Conservation (phyloP, 305 asterid genomes). For the Euphrasia arctica region DNA sequence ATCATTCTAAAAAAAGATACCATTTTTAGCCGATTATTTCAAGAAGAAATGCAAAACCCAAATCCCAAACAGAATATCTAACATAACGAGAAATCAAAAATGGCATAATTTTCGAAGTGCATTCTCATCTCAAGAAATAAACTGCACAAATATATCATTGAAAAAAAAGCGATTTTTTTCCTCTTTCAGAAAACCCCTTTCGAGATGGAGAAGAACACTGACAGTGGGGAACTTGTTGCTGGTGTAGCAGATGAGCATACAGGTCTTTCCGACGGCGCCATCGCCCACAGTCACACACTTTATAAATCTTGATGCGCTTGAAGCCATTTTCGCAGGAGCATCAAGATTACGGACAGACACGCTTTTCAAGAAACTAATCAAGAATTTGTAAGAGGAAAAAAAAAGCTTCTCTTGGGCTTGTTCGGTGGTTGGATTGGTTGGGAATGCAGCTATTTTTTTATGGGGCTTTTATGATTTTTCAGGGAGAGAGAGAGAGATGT, state of each 20-base stretch:
- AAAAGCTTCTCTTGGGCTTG: neutral
- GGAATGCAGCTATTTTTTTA: too few species aligned
- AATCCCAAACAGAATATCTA: constrained; percentile 14
- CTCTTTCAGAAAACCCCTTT: too few species aligned
- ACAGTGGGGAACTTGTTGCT: constrained; percentile 97
- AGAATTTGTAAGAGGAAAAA: neutral
- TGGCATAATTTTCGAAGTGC: neutral
- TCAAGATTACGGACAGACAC: constrained; percentile 5
- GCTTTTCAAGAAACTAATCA: constrained; percentile 22
- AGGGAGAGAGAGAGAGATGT: neutral
- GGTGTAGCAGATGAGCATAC: constrained; percentile 98
- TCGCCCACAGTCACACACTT: constrained; percentile 99
- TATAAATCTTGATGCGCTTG: constrained; percentile 85
- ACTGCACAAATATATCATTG: too few species aligned
- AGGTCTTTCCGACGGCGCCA: constrained; percentile 99
- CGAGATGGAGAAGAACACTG: constrained; percentile 27
- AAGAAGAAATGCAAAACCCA: constrained; percentile 20
- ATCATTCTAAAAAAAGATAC: constrained; percentile 27
- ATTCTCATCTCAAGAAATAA: neutral
- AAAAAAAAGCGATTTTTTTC: too few species aligned
- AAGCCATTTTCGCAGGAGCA: constrained; percentile 51
- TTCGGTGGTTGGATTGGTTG: constrained; percentile 28
- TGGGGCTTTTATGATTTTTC: constrained; percentile 22
- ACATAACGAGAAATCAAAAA: neutral
- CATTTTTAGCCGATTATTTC: constrained; percentile 24